Base-by-base conservation (phyloP, 169 alveolate genomes). In the Plasmodium falciparum region DNA sequence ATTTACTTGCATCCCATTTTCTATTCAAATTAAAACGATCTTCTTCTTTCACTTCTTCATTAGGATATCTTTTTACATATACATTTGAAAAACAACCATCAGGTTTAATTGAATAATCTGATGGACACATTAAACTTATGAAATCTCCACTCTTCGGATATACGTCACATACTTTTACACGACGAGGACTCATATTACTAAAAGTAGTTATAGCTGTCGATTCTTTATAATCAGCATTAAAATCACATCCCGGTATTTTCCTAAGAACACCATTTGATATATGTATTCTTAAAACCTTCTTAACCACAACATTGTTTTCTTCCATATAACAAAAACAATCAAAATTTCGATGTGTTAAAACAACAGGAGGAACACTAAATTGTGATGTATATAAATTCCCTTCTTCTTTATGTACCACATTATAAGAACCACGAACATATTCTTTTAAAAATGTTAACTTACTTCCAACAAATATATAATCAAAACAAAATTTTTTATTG, bases 261-360 rank as follows among this genome's bases (percentile, higher is more conserved):
- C 26, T 4, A 12, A 54, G 56, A 3, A 26, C 9, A 6, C 76
- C 71, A n/a, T 74, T 39, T 8, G 76, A 49, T 5, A 78, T 78
- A 49, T 78, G 54, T 22, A 78, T 61, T 45, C 67, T 65, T 58
- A 78, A 58, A 13, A 59, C 43, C 56, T 66, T 78, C 26, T 59
- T 78, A 6, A 43, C 49, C 3, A 78, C 50, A 3, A 20, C 24
- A 12, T 49, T 22, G 5, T 45, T 29, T 66, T 45, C 45, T 13
- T 78, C 71, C 78, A 78, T 65, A 13, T 66, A 78, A 45, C 78
- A 78, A n/a, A 65, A 66, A 58, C 89, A 78, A n/a, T 65, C 75
- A 45, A 78, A 78, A 50, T 49, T 26, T 7, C 71, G 24, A 49
- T 54, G 65, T 3, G 13, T 49, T 3, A 78, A 45, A 26, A 66